Conservation (phyloP, 208 protist species). For the Acanthamoeba castellanii region DNA sequence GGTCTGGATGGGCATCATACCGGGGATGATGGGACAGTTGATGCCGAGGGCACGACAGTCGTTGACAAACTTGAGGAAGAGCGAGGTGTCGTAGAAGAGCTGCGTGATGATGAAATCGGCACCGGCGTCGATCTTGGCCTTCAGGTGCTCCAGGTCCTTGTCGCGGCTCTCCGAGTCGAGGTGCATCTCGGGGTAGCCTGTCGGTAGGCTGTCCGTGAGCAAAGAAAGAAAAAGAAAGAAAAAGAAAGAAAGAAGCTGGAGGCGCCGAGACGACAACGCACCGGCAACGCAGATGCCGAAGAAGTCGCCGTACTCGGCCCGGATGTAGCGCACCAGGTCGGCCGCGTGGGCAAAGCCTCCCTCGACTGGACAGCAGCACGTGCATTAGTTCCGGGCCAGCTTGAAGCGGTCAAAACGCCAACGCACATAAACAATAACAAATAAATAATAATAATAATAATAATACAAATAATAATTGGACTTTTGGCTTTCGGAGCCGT, state of each 20-base stretch:
- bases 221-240: too few relatives aligned
- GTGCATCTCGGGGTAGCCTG: slow-evolving; percentile 94
- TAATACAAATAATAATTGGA: too few relatives aligned
- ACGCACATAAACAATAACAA: background rate
- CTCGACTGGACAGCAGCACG: slow-evolving; percentile 71
- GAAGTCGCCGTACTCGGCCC: slow-evolving; percentile 94
- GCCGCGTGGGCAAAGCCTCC: slow-evolving; percentile 93
- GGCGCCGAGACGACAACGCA: background rate
- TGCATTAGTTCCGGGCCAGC: background rate
- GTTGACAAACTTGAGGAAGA: slow-evolving; percentile 94
- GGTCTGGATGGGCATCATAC: slow-evolving; percentile 94
- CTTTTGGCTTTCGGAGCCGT: background rate
- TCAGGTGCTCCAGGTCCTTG: slow-evolving; percentile 94
- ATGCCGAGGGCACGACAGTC: slow-evolving; percentile 90
- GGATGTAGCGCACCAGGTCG: slow-evolving; percentile 96
- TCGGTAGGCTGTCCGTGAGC: background rate
- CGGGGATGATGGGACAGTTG: slow-evolving; percentile 79
- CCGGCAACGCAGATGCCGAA: slow-evolving; percentile 96
- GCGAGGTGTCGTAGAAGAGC: slow-evolving; percentile 95
- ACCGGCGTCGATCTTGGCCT: slow-evolving; percentile 97
- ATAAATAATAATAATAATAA: background rate
- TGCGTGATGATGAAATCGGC: slow-evolving; percentile 97
- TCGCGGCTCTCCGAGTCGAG: slow-evolving; percentile 90
- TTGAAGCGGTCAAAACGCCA: background rate
- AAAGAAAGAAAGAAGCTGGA: background rate